A percentile compares a stretch with the other conserved stretches of the same genome.
Conservation (phyloP, 1,284 basidiomycete genomes). For the Pisolithus thermaeus region DNA sequence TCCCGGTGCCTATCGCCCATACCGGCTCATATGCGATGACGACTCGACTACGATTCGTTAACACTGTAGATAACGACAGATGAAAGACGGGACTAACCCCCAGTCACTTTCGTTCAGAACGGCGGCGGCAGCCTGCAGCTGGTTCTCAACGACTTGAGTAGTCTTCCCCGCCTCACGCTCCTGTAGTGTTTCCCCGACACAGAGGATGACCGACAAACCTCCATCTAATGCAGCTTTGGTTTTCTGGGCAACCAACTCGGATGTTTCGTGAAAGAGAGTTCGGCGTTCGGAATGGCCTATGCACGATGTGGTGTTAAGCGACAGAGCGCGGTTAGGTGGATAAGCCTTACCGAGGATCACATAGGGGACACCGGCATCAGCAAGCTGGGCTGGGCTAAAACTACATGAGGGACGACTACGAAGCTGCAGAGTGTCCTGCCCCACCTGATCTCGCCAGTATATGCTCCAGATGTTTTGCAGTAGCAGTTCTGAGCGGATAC, state of each 20-base stretch:
- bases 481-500: constrained; percentile 94
- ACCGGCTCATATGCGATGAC: constrained; percentile 97
- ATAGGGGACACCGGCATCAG: constrained; percentile 83
- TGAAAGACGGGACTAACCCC: constrained; percentile 48
- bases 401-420: background rate
- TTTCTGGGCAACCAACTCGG: constrained; percentile 82
- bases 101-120: constrained; percentile 68
- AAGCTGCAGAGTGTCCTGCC: constrained; percentile 10
- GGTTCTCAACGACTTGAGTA: constrained; percentile 73
- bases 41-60: constrained; percentile 56
- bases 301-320: background rate
- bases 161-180: constrained; percentile 85
- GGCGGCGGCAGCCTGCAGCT: constrained; percentile 76
- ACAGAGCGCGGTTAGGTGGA: background rate
- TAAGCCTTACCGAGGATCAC: constrained; percentile 75
- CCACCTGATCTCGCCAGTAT: constrained; percentile 91
- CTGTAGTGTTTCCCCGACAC: constrained; percentile 91
- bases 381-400: constrained; percentile 71
- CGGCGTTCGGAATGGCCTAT: constrained; percentile 93
- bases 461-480: constrained; percentile 82
- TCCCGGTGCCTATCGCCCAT: constrained; percentile 98
- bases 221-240: constrained; percentile 75
- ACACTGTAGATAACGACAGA: background rate
- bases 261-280: constrained; percentile 86
- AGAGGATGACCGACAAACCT: constrained; percentile 86